Percentiles rank a stretch among this genome's conserved stretches.
Evolutionary conservation across 345 rosid species (phyloP).

Genomic region (Lagerstroemia speciosa): DNA sequence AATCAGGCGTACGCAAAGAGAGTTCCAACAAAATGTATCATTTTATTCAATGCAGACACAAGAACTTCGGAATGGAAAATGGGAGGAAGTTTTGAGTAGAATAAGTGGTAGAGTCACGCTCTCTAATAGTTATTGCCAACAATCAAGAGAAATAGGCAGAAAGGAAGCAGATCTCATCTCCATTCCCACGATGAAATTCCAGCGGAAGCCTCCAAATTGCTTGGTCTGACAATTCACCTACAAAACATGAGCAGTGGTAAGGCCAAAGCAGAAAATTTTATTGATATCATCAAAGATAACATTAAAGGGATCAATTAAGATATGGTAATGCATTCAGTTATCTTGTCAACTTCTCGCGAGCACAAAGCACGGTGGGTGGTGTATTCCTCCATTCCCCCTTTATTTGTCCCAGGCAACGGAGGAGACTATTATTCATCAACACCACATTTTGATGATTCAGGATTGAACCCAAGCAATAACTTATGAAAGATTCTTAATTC

Average conservation of each 20-base stretch:
- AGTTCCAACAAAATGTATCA: neutral
- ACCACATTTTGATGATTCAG: neutral
- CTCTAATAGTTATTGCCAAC: neutral
- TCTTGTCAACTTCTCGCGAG: neutral
- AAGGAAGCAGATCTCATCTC: constrained; percentile 7
- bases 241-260: neutral
- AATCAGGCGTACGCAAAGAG: neutral
- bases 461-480: neutral
- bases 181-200: constrained; percentile 4
- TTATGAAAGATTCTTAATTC: neutral
- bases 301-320: no score
- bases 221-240: constrained; percentile 8
- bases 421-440: neutral
- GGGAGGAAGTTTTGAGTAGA: neutral
- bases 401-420: neutral
- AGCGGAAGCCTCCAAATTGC: neutral
- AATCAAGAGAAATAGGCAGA: neutral
- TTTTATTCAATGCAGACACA: neutral
- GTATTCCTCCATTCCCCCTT: no score
- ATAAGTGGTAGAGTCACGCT: neutral
- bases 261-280: neutral
- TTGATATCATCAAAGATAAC: neutral
- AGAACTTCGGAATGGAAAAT: neutral
- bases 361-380: no score
- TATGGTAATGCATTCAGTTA: neutral